Conservation (phyloP, 1,284 basidiomycete species). For the Trametes versicolor region DNA sequence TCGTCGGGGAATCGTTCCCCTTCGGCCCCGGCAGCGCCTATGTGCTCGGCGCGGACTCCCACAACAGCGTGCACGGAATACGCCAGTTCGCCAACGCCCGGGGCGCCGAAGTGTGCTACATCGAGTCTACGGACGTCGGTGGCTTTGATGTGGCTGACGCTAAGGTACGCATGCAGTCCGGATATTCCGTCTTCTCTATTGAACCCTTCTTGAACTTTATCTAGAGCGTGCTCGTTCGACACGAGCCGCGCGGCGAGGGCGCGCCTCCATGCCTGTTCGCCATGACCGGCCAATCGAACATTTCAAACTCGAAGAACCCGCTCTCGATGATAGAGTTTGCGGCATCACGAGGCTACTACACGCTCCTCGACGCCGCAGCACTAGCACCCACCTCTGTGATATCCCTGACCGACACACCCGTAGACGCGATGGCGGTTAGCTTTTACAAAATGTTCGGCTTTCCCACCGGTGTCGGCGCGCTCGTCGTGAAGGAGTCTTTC, state of each 20-base stretch:
- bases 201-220: not conserved
- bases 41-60: conserved; percentile 77
- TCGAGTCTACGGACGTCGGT: conserved; percentile 69
- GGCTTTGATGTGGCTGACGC: conserved; percentile 66
- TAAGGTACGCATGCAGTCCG: conserved; percentile 56
- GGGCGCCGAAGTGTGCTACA: conserved; percentile 68
- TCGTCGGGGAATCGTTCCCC: conserved; percentile 83
- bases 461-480: conserved; percentile 85
- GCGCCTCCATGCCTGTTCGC: conserved; percentile 70
- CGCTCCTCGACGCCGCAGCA: conserved; percentile 82
- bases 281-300: conserved; percentile 83
- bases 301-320: conserved; percentile 68
- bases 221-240: conserved; percentile 49
- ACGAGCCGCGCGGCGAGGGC: conserved; percentile 50
- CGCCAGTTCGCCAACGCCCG: conserved; percentile 70
- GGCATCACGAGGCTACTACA: conserved; percentile 73
- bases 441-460: conserved; percentile 94
- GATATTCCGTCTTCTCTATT: not conserved
- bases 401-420: conserved; percentile 69
- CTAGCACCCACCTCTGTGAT: conserved; percentile 76
- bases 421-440: conserved; percentile 84
- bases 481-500: conserved; percentile 78
- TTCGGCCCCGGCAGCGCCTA: conserved; percentile 66
- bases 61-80: conserved; percentile 88
- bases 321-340: conserved; percentile 62